Evolutionary conservation across 1,139 yeast genomes (phyloP).

Genomic region (Protomyces pachydermus): DNA sequence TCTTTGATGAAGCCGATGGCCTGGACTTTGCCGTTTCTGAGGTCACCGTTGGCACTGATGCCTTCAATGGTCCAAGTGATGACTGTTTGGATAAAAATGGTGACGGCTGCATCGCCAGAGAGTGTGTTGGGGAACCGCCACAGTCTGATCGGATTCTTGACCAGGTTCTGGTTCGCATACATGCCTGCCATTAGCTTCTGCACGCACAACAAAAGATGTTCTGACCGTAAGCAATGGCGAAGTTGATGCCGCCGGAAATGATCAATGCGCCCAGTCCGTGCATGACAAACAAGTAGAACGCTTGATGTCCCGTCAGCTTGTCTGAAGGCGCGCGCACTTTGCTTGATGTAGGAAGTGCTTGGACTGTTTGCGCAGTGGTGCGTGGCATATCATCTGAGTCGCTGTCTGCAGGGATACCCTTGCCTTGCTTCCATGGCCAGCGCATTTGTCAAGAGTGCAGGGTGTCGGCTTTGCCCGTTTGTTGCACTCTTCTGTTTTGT

Average conservation of each 20-base stretch:
- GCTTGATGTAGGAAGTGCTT: background rate
- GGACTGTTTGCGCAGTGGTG: background rate
- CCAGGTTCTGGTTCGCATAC: slow-evolving; percentile 12
- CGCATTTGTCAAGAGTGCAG: background rate
- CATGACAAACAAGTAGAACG: slow-evolving; percentile 16
- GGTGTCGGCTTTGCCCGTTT: background rate
- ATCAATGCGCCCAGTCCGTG: slow-evolving; percentile 27
- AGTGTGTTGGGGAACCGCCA: slow-evolving; percentile 29
- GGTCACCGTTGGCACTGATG: slow-evolving; percentile 19
- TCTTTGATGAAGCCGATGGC: slow-evolving; percentile 19
- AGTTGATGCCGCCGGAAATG: slow-evolving; percentile 27
- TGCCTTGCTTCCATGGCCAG: background rate
- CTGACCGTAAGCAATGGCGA: slow-evolving; percentile 28
- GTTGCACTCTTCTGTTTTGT: background rate
- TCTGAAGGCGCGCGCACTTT: background rate
- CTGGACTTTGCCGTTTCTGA: slow-evolving; percentile 19
- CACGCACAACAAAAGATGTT: background rate
- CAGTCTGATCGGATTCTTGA: slow-evolving; percentile 15
- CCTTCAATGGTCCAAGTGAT: slow-evolving; percentile 24
- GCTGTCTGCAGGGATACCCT: background rate
- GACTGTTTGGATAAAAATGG: slow-evolving; percentile 20
- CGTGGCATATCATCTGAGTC: background rate
- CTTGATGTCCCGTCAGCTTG: slow-evolving; percentile 7
- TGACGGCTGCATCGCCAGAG: slow-evolving; percentile 29
- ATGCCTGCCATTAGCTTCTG: background rate